phyloP scores from a whole-genome alignment of 2,329 filamentous ascomycete species.

The Cladophialophora exuberans region DNA sequence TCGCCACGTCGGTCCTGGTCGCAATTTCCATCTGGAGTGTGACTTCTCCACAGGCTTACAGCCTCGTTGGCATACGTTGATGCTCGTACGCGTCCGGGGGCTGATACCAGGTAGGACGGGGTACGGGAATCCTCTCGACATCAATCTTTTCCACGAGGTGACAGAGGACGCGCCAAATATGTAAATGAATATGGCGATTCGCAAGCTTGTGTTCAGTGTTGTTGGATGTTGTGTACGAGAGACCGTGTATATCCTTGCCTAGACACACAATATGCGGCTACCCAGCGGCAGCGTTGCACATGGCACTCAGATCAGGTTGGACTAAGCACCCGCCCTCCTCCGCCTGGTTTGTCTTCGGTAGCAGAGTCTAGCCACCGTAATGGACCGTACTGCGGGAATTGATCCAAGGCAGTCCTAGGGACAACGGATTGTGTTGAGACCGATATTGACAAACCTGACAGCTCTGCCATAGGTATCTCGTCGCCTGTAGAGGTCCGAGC shows the following conservation, averaged over 20 bases:
- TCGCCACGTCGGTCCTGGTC: neutral
- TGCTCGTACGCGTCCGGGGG: too few relatives aligned
- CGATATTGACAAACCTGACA: constrained; percentile 27
- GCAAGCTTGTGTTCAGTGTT: too few relatives aligned
- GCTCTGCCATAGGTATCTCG: constrained; percentile 21
- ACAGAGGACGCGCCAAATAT: too few relatives aligned
- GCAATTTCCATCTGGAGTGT: constrained; percentile 6
- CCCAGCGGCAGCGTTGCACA: too few relatives aligned
- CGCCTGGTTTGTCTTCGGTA: constrained; percentile 23
- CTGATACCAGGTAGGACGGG: too few relatives aligned
- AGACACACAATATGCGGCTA: too few relatives aligned
- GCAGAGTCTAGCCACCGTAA: constrained; percentile 25
- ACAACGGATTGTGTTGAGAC: constrained; percentile 27
- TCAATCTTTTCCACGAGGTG: too few relatives aligned
- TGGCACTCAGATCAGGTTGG: constrained; percentile 1
- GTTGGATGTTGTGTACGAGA: too few relatives aligned
- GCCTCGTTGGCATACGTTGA: too few relatives aligned
- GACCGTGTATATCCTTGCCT: too few relatives aligned
- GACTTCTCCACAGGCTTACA: constrained; percentile 1
- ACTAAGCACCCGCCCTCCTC: constrained; percentile 4
- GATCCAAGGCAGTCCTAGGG: constrained; percentile 18
- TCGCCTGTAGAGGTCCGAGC: constrained; percentile 20
- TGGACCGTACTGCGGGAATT: constrained; percentile 30
- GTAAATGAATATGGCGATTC: too few relatives aligned
- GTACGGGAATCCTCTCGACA: too few relatives aligned